These are phyloP conservation scores for Perkinsus olseni DNA, from an alignment of 169 alveolate species.

Conservation along the genomic window DNA sequence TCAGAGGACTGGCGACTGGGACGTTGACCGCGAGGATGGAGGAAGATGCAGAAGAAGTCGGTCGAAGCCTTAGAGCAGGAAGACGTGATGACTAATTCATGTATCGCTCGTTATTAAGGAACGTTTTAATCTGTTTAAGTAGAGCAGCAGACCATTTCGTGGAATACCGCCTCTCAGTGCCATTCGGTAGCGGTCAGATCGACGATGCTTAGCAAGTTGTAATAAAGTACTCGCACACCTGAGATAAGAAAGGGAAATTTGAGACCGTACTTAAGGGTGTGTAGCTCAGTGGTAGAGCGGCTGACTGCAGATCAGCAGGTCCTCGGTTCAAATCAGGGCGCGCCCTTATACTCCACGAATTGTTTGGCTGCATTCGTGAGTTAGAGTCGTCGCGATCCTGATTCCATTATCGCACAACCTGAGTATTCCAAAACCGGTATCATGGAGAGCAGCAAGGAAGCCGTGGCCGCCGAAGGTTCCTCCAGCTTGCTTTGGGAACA, in stretches of 20 bases:
- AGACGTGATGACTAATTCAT: no score
- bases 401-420: not conserved
- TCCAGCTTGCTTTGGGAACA: no score
- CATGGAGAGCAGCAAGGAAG: no score
- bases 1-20: no score
- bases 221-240: not conserved
- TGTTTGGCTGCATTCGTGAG: not conserved
- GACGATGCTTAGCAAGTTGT: not conserved
- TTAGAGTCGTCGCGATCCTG: not conserved
- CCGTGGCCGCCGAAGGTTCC: no score
- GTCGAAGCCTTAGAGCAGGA: no score
- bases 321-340: not conserved
- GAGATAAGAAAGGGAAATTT: not conserved
- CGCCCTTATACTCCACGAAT: not conserved
- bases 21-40: no score
- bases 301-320: not conserved
- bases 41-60: no score
- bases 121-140: no score
- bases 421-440: no score
- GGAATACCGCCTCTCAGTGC: not conserved
- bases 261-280: not conserved
- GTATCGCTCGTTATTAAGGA: no score
- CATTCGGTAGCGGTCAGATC: not conserved
- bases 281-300: not conserved
- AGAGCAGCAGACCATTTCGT: not conserved